Conservation (phyloP, 208 protist genomes). For the Acanthamoeba triangularis region DNA sequence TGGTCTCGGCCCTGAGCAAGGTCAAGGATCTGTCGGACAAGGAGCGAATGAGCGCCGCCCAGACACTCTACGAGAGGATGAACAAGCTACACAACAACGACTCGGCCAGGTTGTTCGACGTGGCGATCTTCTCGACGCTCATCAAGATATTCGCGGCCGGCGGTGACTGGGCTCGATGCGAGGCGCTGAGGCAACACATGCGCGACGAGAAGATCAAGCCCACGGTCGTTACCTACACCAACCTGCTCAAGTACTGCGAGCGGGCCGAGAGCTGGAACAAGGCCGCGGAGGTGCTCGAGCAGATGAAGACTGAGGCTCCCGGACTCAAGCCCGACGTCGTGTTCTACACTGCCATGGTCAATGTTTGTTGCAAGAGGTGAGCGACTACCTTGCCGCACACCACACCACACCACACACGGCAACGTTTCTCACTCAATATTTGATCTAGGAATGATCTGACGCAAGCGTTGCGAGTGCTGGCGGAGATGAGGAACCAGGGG, state of each 20-base stretch:
- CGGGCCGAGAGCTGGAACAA: slow-evolving; percentile 11
- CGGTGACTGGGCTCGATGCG: slow-evolving; percentile 1
- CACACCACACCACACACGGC: no score
- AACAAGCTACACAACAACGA: not conserved
- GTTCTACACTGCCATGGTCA: slow-evolving; percentile 8
- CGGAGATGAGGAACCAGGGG: not conserved
- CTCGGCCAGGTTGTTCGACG: slow-evolving; percentile 25
- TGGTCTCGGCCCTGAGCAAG: not conserved
- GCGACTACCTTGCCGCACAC: not conserved
- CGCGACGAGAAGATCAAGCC: slow-evolving; percentile 10
- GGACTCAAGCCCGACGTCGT: slow-evolving; percentile 24
- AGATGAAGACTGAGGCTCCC: not conserved
- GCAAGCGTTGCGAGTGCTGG: not conserved
- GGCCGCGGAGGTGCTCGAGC: not conserved
- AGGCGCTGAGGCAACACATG: not conserved
- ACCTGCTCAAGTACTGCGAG: slow-evolving; percentile 66
- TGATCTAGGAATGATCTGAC: not conserved
- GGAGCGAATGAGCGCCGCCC: not conserved
- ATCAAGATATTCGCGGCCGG: slow-evolving; percentile 41
- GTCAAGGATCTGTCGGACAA: not conserved
- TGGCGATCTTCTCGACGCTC: slow-evolving; percentile 15
- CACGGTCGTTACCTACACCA: slow-evolving; percentile 45
- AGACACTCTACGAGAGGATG: not conserved
- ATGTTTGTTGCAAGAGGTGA: slow-evolving; percentile 25
- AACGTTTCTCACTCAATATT: not conserved